Base-by-base conservation (phyloP, 2,329 filamentous ascomycete species). In the Hypoxylon sp. region DNA sequence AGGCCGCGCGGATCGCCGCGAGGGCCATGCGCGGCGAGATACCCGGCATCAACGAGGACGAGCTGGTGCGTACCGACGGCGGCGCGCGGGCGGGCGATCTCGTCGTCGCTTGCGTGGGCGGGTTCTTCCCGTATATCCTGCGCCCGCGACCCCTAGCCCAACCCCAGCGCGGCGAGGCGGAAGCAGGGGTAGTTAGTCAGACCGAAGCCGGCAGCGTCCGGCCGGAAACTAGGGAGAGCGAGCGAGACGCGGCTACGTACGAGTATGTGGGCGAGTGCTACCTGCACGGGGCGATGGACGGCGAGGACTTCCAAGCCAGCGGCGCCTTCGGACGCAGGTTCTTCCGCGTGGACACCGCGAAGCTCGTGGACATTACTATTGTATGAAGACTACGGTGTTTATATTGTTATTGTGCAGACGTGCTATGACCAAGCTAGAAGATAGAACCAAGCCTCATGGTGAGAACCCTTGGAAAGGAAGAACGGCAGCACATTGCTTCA, bases 191-290 rank as follows among this genome's bases (percentile, higher is more conserved):
- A 38, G 33, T n/a, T n/a, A n/a, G 4, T 22, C 2, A 49, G 14
- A 20, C 26, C 2, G 45, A 33, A 50, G 48, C 24, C 18, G 14
- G n/a, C 11, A 44, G 38, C 14, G 14, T 4, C 32, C 42, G 5
- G 7, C 56, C 1, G 30, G 16, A 7, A 22, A 20, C 11, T 20
- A 3, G 1, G 22, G n/a, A 7, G 38, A 63, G 2, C n/a, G n/a
- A n/a, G n/a, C n/a, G n/a, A n/a, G 66, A 68, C 28, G 24, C 65
- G 14, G 68, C 69, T 2, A 65, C 62, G 3, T 73, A 71, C 30
- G 64, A 72, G 57, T 74, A 66, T 16, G 64, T 74, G 4, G 71
- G 72, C 4, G 66, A 71, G 12, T 70, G 71, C 30, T 73, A 72
- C 28, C 49, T 73, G 2, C 64, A 73, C 44, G 67, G 61, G 5